phyloP scores from a whole-genome alignment of 306 rosid species.

The Cajanus cajan region DNA sequence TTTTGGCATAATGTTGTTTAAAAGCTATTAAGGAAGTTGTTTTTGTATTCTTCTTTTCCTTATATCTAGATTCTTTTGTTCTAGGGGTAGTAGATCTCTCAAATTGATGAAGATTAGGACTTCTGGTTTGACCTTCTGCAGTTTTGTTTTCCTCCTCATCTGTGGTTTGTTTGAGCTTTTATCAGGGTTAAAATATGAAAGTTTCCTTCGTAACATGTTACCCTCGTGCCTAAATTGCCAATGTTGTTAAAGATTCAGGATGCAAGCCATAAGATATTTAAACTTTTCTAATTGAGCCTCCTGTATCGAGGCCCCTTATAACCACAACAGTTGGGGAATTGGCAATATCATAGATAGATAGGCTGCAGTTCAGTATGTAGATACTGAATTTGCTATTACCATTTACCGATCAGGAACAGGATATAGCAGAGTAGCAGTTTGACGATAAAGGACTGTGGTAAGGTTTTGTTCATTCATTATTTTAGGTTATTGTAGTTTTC shows the following conservation, averaged over 20 bases:
- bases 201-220: background rate
- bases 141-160: background rate
- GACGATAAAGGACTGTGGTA: background rate
- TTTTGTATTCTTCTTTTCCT: background rate
- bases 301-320: background rate
- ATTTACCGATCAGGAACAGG: background rate
- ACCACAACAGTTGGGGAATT: background rate
- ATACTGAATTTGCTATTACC: background rate
- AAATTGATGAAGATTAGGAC: background rate
- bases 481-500: background rate
- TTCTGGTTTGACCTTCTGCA: background rate
- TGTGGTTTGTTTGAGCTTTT: conserved; percentile 3
- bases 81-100: background rate
- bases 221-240: background rate
- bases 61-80: background rate
- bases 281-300: background rate
- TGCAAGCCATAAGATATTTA: background rate
- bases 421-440: background rate
- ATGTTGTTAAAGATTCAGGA: background rate
- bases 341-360: background rate
- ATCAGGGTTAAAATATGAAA: background rate
- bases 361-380: background rate
- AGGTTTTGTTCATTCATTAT: background rate
- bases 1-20: background rate
- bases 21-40: background rate